Conservation (phyloP, 306 rosid species). For the Vachellia collinsii region DNA sequence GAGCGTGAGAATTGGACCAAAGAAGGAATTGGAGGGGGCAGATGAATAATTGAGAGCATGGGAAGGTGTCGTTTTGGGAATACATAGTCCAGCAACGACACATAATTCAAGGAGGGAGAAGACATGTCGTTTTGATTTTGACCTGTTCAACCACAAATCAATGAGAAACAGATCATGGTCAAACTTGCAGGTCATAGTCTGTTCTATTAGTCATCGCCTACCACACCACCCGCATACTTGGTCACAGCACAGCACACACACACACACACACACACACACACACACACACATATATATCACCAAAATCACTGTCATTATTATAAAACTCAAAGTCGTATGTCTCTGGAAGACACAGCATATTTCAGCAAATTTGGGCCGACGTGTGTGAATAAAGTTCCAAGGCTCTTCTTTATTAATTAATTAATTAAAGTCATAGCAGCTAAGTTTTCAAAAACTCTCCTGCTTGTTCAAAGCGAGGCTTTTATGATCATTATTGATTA, state of each 20-base stretch:
- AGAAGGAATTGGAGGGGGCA: constrained; percentile 1
- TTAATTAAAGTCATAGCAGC: constrained; percentile 33
- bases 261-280: neutral
- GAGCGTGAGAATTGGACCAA: constrained; percentile 42
- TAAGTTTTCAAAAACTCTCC: constrained; percentile 12
- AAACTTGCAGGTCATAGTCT: constrained; percentile 40
- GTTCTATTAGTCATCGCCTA: constrained; percentile 37
- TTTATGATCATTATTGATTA: constrained; percentile 23
- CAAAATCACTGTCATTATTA: constrained; percentile 35
- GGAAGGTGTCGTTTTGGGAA: constrained; percentile 46
- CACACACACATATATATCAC: neutral
- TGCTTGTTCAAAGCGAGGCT: constrained; percentile 10
- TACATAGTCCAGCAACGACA: constrained; percentile 20
- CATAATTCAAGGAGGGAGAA: constrained; percentile 17
- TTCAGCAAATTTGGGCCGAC: constrained; percentile 31
- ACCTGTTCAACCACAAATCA: constrained; percentile 41
- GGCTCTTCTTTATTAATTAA: neutral
- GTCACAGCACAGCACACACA: too few relatives aligned
- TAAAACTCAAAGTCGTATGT: constrained; percentile 31
- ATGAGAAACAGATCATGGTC: neutral
- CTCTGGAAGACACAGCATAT: neutral
- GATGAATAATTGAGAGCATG: constrained; percentile 31
- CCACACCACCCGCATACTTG: neutral
- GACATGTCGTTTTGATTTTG: constrained; percentile 49
- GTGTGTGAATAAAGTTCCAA: neutral